Conservation (phyloP, 108 stramenopile species). For the Epithemia pelagica region DNA sequence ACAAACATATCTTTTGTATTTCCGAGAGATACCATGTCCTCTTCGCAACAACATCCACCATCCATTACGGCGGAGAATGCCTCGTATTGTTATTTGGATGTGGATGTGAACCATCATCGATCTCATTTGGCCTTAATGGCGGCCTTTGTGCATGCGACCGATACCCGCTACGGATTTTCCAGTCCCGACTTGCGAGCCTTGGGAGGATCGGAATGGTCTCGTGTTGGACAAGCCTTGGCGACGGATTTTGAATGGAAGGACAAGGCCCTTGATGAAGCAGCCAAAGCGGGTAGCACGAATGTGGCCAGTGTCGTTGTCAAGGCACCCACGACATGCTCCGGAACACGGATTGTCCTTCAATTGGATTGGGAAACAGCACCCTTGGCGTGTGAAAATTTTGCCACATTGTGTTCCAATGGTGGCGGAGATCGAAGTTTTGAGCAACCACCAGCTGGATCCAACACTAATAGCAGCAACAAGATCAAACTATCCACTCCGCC, state of each 20-base stretch:
- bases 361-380: constrained; percentile 79
- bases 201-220: constrained; percentile 74
- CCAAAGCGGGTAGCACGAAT: constrained; percentile 5
- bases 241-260: constrained; percentile 64
- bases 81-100: constrained; percentile 40
- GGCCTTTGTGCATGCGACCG: constrained; percentile 77
- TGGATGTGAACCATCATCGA: constrained; percentile 38
- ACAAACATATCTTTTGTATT: too few relatives aligned
- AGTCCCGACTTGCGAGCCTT: constrained; percentile 50
- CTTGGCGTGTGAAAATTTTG: constrained; percentile 86
- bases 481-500: constrained; percentile 3
- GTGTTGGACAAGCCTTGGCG: constrained; percentile 47
- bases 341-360: constrained; percentile 59
- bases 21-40: too few relatives aligned
- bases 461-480: too few relatives aligned
- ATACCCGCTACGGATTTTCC: constrained; percentile 70
- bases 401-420: constrained; percentile 68
- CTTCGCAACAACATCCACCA: neutral
- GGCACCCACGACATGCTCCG: constrained; percentile 13
- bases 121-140: constrained; percentile 42
- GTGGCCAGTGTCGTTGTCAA: constrained; percentile 29
- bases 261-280: too few relatives aligned
- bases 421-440: constrained; percentile 16
- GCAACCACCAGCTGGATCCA: constrained; percentile 4
- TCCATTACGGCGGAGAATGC: constrained; percentile 11